Base-by-base conservation (phyloP, 2,329 filamentous ascomycete species). In the Zymoseptoria tritici region DNA sequence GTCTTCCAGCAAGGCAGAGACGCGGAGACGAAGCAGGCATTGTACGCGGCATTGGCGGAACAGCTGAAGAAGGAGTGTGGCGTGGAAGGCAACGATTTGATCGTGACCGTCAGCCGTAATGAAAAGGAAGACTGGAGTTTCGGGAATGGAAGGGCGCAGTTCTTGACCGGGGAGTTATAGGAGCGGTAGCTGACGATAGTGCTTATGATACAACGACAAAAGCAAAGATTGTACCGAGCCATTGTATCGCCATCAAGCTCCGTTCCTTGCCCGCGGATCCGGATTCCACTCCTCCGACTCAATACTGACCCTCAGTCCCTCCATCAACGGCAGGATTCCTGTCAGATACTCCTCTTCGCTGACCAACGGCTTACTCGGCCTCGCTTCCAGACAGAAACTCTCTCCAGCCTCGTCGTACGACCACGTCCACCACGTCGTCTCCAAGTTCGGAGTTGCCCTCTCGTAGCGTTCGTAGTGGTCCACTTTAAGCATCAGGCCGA, bases 391-490 rank as follows among this genome's bases (percentile, higher is more conserved):
- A 4, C 64, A 66, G 51, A 75, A 72, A 1, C 57, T 67, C 57
- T 72, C 66, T 3, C 64, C 69, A 1, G 61, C 51, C 0, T 65
- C 57, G 61, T 74, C 68, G 57, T 67, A 74, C 2, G 56, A 63
- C 75, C 76, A 77, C 6, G 62, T 63, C 76, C 75, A 79, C 75
- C 75, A 77, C 0, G 68, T 72, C 13, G 58, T 58, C 57, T 75
- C 74, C 3, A 65, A n/a, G 16, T 66, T 62, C 0, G 71, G 68
- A 2, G 70, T 71, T 9, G 54, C 57, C 1, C 66, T 69, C 55
- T 74, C 72, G 60, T 76, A 78, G 49, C 76, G 66, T 55, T 76
- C 69, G 13, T 69, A 67, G 60, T 77, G 75, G 62, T 79, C 76
- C 22, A 72, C 68, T 56, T 76, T 76, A 61, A 78, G 60, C 4